Base-by-base conservation (phyloP, 495 filamentous ascomycete genomes). In the Xylaria curta region DNA sequence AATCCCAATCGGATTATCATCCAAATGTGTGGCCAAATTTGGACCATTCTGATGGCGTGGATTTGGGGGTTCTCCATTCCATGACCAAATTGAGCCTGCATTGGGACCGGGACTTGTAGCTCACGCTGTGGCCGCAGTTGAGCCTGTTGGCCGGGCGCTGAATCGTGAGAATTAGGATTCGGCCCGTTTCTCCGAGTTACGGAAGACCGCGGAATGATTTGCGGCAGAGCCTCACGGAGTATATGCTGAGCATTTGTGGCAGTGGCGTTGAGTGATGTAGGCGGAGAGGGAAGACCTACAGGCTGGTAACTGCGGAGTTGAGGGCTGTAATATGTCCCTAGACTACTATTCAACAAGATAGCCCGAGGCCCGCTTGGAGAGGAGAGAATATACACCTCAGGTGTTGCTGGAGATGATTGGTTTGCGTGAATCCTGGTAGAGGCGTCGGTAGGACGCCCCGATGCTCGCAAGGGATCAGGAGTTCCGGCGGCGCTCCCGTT, bases 1-100 rank as follows among this genome's bases (percentile, higher is more conserved):
- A 90, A 86, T 54, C 89, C 87, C 24, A 97, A 80, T 40, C 93
- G 89, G 58, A 93, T 80, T n/a, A 96, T 81, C 21, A 96, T 85
- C 93, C 93, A 97, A 26, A 96, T 76, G 28, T 89, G 87, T 63
- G 90, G 82, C 74, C 88, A 81, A 47, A 85, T 71, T 58, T 86
- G 87, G 19, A 83, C 87, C 19, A 88, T 47, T 46, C 77, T 59
- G 15, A 85, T 77, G 15, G 83, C 79, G 2, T 82, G 84, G 13
- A 83, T 75, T n/a, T 85, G 83, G 8, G 84, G 80, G 36, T 84
- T 82, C 64, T 79, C 78, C 40, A 71, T 59, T 28, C 51, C 61
- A 31, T 71, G 69, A 47, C 69, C 69, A 21, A 71, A 26, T 36
- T 58, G 69, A 12, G 78, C 78, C 58, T 84, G 81, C 13, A 71